Evolutionary conservation across 345 rosid species (phyloP).

Genomic region (Aurinia saxatilis): DNA sequence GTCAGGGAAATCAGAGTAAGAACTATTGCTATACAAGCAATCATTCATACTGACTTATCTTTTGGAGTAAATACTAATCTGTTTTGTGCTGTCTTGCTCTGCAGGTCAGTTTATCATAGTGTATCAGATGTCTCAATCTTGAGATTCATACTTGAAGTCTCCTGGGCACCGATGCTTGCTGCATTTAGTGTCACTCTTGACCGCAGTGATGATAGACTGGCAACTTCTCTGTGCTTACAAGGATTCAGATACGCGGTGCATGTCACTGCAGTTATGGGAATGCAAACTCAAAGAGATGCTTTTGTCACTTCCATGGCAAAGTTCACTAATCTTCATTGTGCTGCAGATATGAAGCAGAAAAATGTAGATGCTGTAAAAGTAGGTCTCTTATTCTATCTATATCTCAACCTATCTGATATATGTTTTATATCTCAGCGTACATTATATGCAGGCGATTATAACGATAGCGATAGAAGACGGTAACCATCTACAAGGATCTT

Average conservation of each 20-base stretch:
- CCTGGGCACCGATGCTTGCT: constrained; percentile 98
- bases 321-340: constrained; percentile 95
- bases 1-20: constrained; percentile 92
- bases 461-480: constrained; percentile 94
- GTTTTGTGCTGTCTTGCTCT: neutral
- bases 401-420: neutral
- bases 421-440: neutral
- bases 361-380: constrained; percentile 98
- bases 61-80: neutral
- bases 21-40: neutral
- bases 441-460: constrained; percentile 68
- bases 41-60: neutral
- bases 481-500: constrained; percentile 86
- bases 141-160: constrained; percentile 94
- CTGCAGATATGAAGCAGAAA: constrained; percentile 96
- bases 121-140: constrained; percentile 75
- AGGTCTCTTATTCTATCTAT: constrained; percentile 4
- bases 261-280: constrained; percentile 85
- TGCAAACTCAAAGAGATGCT: constrained; percentile 99
- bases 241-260: constrained; percentile 87
- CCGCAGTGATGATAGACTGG: constrained; percentile 90
- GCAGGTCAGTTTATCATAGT: constrained; percentile 70
- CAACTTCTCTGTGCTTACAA: constrained; percentile 80
- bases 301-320: constrained; percentile 94
- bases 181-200: constrained; percentile 93